These are phyloP conservation scores for Delphinella strobiligena DNA, from an alignment of 2,329 filamentous ascomycete genomes.

Conservation along the genomic window DNA sequence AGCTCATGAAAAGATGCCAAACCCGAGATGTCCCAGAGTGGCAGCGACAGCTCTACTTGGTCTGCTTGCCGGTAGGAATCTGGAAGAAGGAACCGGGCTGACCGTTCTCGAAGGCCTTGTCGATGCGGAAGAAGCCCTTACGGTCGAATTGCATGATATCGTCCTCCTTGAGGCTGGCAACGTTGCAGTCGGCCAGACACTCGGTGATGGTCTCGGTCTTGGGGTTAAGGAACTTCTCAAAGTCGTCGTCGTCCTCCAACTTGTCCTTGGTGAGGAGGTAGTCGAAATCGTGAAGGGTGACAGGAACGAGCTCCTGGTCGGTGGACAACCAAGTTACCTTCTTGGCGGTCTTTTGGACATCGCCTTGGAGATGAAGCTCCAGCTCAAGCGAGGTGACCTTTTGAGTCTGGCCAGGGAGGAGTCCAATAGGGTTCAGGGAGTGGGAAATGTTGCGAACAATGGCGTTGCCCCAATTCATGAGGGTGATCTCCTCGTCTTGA, in stretches of 20 bases:
- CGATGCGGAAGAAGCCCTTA: constrained; percentile 82
- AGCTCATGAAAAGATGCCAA: too few species aligned
- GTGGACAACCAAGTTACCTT: constrained; percentile 89
- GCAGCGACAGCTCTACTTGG: too few species aligned
- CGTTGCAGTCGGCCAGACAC: constrained; percentile 70
- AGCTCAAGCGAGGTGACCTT: constrained; percentile 59
- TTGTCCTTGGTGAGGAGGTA: constrained; percentile 90
- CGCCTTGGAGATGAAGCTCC: constrained; percentile 82
- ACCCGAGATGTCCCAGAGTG: too few species aligned
- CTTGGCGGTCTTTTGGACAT: constrained; percentile 92
- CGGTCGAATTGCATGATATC: constrained; percentile 94
- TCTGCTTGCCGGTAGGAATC: constrained; percentile 56
- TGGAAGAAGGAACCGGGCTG: constrained; percentile 54
- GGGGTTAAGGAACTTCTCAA: constrained; percentile 53
- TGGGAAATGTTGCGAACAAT: constrained; percentile 56
- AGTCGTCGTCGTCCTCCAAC: constrained; percentile 76
- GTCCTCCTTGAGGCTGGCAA: constrained; percentile 64
- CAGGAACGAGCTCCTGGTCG: constrained; percentile 64
- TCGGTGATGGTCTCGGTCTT: constrained; percentile 63
- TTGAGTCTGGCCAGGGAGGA: constrained; percentile 32
- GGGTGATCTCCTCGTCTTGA: constrained; percentile 78
- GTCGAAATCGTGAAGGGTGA: constrained; percentile 89
- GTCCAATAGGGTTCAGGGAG: constrained; percentile 35
- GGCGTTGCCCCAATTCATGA: constrained; percentile 95
- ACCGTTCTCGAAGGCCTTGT: constrained; percentile 48